Base-by-base conservation (phyloP, 2,329 filamentous ascomycete genomes). In the Venturia asperata region DNA sequence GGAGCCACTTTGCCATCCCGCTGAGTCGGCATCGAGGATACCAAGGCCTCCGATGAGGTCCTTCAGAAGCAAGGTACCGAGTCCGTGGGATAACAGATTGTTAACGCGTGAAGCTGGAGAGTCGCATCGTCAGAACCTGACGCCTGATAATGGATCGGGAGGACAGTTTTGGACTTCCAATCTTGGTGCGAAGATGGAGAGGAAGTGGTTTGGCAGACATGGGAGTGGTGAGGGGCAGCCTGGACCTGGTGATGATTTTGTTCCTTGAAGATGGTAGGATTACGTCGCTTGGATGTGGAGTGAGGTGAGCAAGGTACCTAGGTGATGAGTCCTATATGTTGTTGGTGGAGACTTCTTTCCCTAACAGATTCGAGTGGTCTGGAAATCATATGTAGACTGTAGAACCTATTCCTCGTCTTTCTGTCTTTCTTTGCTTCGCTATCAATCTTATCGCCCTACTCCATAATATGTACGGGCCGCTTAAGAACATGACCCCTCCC, bases 161-260 rank as follows among this genome's bases (percentile, higher is more conserved):
- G 52, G 52, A n/a, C 52, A 58, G 19, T 58, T 58, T 58, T 58
- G 52, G 52, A 58, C 52, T 58, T 34, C 52, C 1, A 27, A 37
- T 37, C 27, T 21, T 58, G 52, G 52, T 9, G 52, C 52, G 30
- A 27, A 58, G 30, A 58, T 58, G 52, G 52, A 37, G 27, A n/a
- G 30, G 52, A 58, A 58, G 52, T 58, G 52, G 52, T 58, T 58
- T 58, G 52, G 52, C 2, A 7, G 52, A 58, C 30, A 37, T 58
- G 52, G 52, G 15, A 37, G 27, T 37, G 52, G 52, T 37, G 52
- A 58, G 15, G 27, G 30, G 52, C 17, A 21, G 17, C 30, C 27
- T 39, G 27, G 52, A 37, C 27, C 4, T n/a, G 52, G 30, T 37
- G 52, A 58, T 58, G 52, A n/a, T 11, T 19, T 37, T 58, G 30